Evolutionary conservation across 352 stramenopile genomes (phyloP), one percentile per base, ranked within the genome.

Genomic region (Albugo candida): DNA sequence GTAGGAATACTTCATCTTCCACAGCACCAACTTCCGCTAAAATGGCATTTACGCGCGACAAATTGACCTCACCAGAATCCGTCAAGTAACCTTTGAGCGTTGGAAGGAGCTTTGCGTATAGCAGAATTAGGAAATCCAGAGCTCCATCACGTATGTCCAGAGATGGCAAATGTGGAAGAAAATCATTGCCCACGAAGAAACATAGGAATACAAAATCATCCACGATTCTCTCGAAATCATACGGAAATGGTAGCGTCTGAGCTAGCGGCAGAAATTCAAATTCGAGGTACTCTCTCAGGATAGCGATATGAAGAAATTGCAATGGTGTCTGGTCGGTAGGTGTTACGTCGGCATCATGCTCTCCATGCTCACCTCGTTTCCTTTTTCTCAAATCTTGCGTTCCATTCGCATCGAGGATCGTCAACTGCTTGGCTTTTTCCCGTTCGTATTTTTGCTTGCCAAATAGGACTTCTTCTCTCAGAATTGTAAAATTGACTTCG

Each of bases 161-260:
- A 47, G 81, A 96, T 6, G 95, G 95, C 39, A 99, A 63, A 64
- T 98, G 95, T 36, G 95, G 95, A 51, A 99, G 65, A 65, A 99
- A 99, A 77, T 99, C 95, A 71, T 98, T 98, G 0, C 95, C 95
- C 2, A 99, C 93, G 60, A 99, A 98, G 67, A 99, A 99, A 67
- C 94, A 99, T 36, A 98, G 65, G 66, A 99, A 98, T 11, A 99
- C 94, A 64, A 99, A 95, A 68, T 99, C 96, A 65, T 99, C 95
- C 34, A 99, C 65, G n/a, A 99, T 58, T 49, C 94, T 71, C 70
- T 99, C 94, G 42, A 98, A 96, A 56, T 97, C 83, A 63, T 96
- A 97, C 45, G 67, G 51, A 65, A 98, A 97, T 17, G 92, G 86
- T 13, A 97, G 55, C 31, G 77, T 70, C 16, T 47, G 48, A 1